Base-by-base conservation (phyloP, 1,284 basidiomycete species). In the Phylloporus sp. region DNA sequence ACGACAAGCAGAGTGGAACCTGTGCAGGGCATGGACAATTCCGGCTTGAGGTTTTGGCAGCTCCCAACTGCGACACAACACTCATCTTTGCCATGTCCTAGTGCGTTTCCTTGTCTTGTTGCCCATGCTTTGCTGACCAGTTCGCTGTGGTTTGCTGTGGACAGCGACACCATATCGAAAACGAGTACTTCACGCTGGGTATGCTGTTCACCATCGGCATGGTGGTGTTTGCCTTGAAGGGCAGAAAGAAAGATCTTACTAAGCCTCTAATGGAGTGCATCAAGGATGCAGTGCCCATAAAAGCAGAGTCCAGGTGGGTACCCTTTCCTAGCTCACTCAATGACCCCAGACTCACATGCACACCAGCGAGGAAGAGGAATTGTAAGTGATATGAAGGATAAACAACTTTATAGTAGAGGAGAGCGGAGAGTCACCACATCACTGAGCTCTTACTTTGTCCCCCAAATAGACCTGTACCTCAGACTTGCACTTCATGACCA, bases 111-210 rank as follows among this genome's bases (percentile, higher is more conserved):
- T 60, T 37, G 37, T 53, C 62, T 20, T 20, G 63, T 58, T 61
- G 67, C 45, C 57, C 55, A 23, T 11, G 37, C 10, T 39, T 63
- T 65, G 14, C 68, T 78, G 60, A 77, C 66, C 4, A 35, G n/a
- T n/a, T n/a, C n/a, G n/a, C n/a, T n/a, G n/a, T n/a, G n/a, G 58
- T 20, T 29, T 5, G 41, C 20, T 19, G 15, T 8, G 41, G 41
- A 66, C 75, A 92, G 90, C 85, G 83, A 86, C 65, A 89, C 94
- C 75, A 79, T 93, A 84, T 94, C 76, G 92, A 91, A 84, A 91
- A 87, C 77, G 91, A 94, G 83, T 89, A 92, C 83, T 86, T 94
- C 72, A 86, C 91, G 25, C 83, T 94, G 67, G 89, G 86, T 68
- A 89, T 89, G 57, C 85, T 94, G 69, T 78, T 85, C 62, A 81